Conservation (phyloP, 768 basidiomycete species). For the Podaxis carcinomalis region DNA sequence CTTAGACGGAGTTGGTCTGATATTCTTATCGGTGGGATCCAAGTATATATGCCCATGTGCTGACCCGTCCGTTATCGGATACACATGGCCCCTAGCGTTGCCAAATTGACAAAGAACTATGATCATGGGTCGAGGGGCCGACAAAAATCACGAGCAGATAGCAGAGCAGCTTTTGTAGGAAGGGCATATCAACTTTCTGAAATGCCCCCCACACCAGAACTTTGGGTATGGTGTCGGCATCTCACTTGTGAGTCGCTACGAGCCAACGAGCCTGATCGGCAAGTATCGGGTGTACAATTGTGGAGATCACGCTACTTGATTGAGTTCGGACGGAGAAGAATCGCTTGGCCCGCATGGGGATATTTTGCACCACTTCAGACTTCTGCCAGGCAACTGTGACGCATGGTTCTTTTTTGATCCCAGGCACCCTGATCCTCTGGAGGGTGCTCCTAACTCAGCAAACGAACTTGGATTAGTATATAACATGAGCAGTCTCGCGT, state of each 20-base stretch:
- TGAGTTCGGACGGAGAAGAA: not conserved
- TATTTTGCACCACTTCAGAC: not conserved
- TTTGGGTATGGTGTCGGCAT: not conserved
- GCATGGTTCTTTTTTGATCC: slow-evolving; percentile 10
- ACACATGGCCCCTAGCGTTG: slow-evolving; percentile 3
- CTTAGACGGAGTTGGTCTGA: not conserved
- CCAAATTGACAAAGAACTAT: not conserved
- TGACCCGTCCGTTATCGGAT: slow-evolving; percentile 1
- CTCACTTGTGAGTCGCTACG: not conserved
- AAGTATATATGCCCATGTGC: not conserved
- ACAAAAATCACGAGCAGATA: not conserved
- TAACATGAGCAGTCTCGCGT: slow-evolving; percentile 1
- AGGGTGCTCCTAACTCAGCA: not conserved
- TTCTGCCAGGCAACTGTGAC: slow-evolving; percentile 6
- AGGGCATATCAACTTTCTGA: not conserved
- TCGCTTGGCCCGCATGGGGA: slow-evolving; percentile 7
- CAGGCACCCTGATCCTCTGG: slow-evolving; percentile 6
- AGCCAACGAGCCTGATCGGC: not conserved
- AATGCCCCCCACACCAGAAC: not conserved
- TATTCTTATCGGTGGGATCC: not conserved
- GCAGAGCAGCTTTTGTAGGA: not conserved
- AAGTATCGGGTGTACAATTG: not conserved
- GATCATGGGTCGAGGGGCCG: slow-evolving; percentile 2
- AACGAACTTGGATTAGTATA: not conserved
- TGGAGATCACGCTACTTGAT: slow-evolving; percentile 7